Evolutionary conservation across 2,329 filamentous ascomycete species (phyloP).

Genomic region (Aspergillus spinulosporus): DNA sequence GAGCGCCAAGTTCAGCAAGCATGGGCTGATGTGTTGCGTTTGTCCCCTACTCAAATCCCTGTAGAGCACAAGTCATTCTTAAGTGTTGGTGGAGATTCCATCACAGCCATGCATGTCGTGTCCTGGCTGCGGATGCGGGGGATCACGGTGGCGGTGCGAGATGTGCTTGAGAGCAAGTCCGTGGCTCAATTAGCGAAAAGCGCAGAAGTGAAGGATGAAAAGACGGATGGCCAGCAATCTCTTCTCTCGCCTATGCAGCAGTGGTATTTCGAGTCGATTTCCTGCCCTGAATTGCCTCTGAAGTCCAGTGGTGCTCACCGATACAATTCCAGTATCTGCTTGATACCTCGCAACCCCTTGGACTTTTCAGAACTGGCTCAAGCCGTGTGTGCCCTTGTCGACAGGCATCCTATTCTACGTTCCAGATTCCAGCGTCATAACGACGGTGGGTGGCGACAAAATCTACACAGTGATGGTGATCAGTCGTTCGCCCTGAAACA

Average conservation of each 20-base stretch:
- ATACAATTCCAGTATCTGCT: constrained; percentile 1
- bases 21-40: constrained; percentile 44
- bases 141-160: constrained; percentile 1
- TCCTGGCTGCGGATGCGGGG: constrained; percentile 7
- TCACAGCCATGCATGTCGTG: constrained; percentile 18
- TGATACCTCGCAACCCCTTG: neutral
- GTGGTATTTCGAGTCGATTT: constrained; percentile 1
- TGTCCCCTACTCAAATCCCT: constrained; percentile 44
- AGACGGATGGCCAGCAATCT: neutral
- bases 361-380: neutral
- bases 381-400: neutral
- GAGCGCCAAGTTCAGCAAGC: constrained; percentile 13
- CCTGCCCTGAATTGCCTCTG: neutral
- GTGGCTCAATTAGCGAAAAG: constrained; percentile 1
- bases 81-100: constrained; percentile 38
- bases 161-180: constrained; percentile 11
- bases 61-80: constrained; percentile 49
- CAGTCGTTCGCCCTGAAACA: neutral
- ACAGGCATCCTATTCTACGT: constrained; percentile 1
- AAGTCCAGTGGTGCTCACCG: neutral
- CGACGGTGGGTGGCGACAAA: neutral
- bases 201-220: neutral
- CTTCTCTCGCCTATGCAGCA: constrained; percentile 1
- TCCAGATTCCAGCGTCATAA: constrained; percentile 5
- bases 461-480: neutral